phyloP scores from a whole-genome alignment of 805 yeast genomes.

The Torulaspora gathmanii region DNA sequence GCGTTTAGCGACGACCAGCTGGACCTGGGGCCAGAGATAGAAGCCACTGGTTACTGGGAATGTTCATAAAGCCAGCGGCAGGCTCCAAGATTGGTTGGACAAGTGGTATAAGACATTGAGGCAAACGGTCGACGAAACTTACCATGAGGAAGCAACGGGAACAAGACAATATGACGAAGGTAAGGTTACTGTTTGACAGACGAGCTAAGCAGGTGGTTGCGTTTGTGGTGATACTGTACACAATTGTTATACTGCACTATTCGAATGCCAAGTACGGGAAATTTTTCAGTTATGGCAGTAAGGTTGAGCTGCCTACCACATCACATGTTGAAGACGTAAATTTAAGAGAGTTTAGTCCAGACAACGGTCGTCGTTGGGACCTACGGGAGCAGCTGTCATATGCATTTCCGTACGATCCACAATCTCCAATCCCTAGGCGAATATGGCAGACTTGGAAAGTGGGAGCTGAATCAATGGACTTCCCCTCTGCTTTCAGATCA shows the following conservation, averaged over 20 bases:
- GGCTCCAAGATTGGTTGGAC: too few species aligned
- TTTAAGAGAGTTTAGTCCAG: constrained; percentile 16
- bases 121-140: too few species aligned
- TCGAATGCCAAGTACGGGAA: constrained; percentile 10
- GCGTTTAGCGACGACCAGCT: background rate
- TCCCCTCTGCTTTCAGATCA: constrained; percentile 50
- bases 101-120: too few species aligned
- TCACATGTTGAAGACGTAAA: constrained; percentile 21
- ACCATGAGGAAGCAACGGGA: too few species aligned
- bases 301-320: constrained; percentile 26
- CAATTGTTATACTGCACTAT: constrained; percentile 11
- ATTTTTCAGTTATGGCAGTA: constrained; percentile 5
- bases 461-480: constrained; percentile 48
- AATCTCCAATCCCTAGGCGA: constrained; percentile 62
- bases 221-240: constrained; percentile 7
- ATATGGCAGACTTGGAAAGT: constrained; percentile 97
- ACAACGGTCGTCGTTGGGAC: constrained; percentile 10
- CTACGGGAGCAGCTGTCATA: constrained; percentile 50
- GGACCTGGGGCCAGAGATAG: background rate
- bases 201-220: constrained; percentile 11
- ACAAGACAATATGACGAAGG: background rate
- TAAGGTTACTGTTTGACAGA: constrained; percentile 7
- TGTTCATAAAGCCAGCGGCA: background rate
- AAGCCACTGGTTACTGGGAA: background rate
- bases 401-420: constrained; percentile 70